phyloP scores from a whole-genome alignment of 345 rosid species.

The Eucalyptus coolabah region DNA sequence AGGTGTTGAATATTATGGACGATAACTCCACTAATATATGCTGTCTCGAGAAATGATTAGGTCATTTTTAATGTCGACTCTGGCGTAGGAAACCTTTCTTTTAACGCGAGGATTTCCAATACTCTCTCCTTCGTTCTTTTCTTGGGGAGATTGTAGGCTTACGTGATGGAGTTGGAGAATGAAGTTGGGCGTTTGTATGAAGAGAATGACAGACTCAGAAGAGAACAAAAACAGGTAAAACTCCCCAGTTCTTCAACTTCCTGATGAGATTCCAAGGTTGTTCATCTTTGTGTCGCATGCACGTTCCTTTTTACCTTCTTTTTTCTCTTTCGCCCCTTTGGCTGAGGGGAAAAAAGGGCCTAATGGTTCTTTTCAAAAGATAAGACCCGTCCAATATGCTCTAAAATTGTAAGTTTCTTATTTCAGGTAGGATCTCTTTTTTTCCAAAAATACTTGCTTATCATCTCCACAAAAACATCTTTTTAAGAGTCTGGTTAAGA shows the following conservation, averaged over 20 bases:
- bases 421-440: not conserved
- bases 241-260: not conserved
- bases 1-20: not conserved
- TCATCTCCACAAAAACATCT: not conserved
- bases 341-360: not conserved
- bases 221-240: not conserved
- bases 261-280: not conserved
- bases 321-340: not conserved
- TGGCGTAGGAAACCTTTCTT: not conserved
- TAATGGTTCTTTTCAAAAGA: not conserved
- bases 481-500: not conserved
- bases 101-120: not conserved
- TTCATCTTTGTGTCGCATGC: not conserved
- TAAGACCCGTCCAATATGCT: not conserved
- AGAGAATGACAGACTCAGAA: not conserved
- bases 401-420: not conserved
- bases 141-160: not conserved
- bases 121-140: not conserved
- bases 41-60: not conserved
- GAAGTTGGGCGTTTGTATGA: not conserved
- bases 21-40: not conserved
- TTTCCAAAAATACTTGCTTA: not conserved
- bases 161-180: not conserved
- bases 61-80: not conserved
- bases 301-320: not conserved